Evolutionary conservation across 352 stramenopile genomes (phyloP).

Genomic region (Pythium brachiatum): DNA sequence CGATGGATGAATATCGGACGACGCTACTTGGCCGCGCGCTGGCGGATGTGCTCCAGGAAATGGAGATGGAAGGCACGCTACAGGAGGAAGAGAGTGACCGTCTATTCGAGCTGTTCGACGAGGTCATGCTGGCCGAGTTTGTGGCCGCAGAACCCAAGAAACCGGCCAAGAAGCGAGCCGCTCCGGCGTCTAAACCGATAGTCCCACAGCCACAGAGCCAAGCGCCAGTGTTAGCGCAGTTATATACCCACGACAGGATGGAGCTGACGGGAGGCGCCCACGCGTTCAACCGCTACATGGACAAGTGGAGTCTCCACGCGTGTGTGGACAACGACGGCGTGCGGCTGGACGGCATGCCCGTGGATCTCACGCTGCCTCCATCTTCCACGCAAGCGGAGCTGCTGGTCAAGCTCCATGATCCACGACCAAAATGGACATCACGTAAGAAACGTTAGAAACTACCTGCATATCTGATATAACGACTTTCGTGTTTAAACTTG

Average conservation of each 20-base stretch:
- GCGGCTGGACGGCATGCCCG: slow-evolving; percentile 31
- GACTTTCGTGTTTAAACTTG: background rate
- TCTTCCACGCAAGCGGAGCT: slow-evolving; percentile 20
- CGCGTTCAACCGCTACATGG: slow-evolving; percentile 66
- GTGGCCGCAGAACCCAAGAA: slow-evolving; percentile 3
- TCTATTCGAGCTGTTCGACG: slow-evolving; percentile 58
- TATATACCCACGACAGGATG: slow-evolving; percentile 53
- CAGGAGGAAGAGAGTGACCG: slow-evolving; percentile 35
- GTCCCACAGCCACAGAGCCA: background rate
- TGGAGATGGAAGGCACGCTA: slow-evolving; percentile 33
- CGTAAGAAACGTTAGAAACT: slow-evolving; percentile 16
- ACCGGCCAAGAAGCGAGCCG: background rate
- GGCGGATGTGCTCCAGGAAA: slow-evolving; percentile 54
- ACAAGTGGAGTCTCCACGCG: slow-evolving; percentile 58
- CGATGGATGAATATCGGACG: slow-evolving; percentile 66
- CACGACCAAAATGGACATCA: background rate
- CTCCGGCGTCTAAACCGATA: background rate
- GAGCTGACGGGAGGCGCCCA: slow-evolving; percentile 38
- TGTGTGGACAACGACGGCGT: slow-evolving; percentile 24
- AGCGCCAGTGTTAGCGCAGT: background rate
- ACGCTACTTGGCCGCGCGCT: slow-evolving; percentile 58
- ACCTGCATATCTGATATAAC: background rate
- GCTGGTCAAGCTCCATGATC: slow-evolving; percentile 51
- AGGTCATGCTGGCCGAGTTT: slow-evolving; percentile 38
- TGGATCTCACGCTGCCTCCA: slow-evolving; percentile 10